Evolutionary conservation across 1,284 basidiomycete genomes (phyloP), one percentile per base, ranked within the genome.

Genomic region (Tylopilus sp.): DNA sequence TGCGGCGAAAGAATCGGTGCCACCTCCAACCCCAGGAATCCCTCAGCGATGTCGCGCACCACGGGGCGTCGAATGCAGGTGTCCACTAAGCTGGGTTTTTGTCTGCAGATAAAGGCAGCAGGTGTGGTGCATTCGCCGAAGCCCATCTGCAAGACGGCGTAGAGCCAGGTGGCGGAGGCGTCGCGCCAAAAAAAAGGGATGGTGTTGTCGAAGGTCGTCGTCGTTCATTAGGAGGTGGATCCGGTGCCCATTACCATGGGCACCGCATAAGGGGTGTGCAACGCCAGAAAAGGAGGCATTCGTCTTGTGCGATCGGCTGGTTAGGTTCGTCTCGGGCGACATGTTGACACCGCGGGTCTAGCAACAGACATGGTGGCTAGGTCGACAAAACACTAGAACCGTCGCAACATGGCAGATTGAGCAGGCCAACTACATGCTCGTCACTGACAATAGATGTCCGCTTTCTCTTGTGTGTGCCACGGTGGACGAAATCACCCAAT

Each of bases 141-240:
- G 0, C 56, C 58, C 11, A 63, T 49, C 48, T 77, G 70, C 18
- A 84, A 67, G 12, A 69, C 63, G 7, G 57, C 60, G 56, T 74
- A 80, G 25, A 80, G n/a, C n/a, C 33, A 34, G 8, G 6, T 18
- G 33, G 10, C 71, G 73, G 13, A 70, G 30, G 53, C 77, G 75
- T 23, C 74, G 73, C 9, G 58, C 51, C 12, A 68, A 28, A 3
- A 35, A 25, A 4, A n/a, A n/a, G 76, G 66, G 2, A 79, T 63
- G 4, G 67, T 59, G 5, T 62, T 44, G 56, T 79, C 73, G 61
- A 76, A 81, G 41, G 83, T 78, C 29, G 74, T 18, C n/a, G 33
- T 71, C n/a, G n/a, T n/a, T 11, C 71, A 73, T 11, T 76, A 78
- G 0, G 39, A 48, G 3, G 73, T 51, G 6, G 70, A 63, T n/a